phyloP scores from a whole-genome alignment of 2,329 filamentous ascomycete genomes.

The Trichoderma sp. region DNA sequence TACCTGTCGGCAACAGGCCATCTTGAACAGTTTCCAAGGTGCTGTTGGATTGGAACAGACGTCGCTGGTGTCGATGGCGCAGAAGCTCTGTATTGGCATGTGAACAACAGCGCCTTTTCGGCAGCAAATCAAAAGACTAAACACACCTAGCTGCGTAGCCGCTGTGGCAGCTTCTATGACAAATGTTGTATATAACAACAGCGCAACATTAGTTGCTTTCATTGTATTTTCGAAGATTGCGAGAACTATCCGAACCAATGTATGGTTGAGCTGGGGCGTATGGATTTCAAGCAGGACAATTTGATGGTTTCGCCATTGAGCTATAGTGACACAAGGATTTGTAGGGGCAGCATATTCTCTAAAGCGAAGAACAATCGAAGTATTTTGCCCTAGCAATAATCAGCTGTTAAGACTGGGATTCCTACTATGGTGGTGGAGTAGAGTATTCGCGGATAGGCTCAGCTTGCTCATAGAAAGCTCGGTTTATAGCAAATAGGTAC shows the following conservation, averaged over 20 bases:
- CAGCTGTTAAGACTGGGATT: neutral
- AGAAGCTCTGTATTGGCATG: constrained; percentile 1
- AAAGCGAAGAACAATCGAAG: neutral
- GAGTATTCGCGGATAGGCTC: neutral
- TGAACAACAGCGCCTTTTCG: neutral
- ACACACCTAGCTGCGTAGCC: constrained; percentile 26
- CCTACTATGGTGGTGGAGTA: neutral
- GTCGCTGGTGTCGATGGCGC: constrained; percentile 3
- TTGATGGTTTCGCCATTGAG: neutral
- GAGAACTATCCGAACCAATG: neutral
- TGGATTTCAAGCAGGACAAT: neutral
- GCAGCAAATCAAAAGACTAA: neutral
- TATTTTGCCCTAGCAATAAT: neutral
- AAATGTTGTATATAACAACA: constrained; percentile 29
- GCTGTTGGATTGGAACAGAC: neutral
- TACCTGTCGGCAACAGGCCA: neutral
- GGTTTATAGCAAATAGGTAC: neutral
- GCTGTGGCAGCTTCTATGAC: constrained; percentile 26
- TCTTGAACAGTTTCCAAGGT: neutral
- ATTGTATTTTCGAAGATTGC: constrained; percentile 21
- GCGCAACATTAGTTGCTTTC: constrained; percentile 26
- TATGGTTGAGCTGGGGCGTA: neutral
- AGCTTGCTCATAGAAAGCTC: neutral
- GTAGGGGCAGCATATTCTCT: neutral
- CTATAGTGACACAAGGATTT: neutral